Percentiles rank a stretch among this genome's conserved stretches.
Evolutionary conservation across 2,329 filamentous ascomycete species (phyloP).

Genomic region (Proliferodiscus dingleyae): DNA sequence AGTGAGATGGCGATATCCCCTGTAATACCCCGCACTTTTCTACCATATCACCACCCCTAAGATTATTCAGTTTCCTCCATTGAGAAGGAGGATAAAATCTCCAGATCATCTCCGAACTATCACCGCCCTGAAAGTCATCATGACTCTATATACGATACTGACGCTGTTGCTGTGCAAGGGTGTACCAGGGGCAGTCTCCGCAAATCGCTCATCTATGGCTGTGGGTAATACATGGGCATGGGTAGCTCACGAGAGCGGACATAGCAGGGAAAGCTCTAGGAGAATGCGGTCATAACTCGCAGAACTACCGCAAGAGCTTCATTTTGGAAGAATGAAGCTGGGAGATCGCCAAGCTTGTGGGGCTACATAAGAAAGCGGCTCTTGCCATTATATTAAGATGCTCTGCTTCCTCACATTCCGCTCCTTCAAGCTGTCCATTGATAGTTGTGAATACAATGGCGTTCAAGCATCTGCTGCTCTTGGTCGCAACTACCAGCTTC

Average conservation of each 20-base stretch:
- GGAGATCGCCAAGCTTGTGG: too few species aligned
- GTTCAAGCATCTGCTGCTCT: not conserved
- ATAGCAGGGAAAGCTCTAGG: too few species aligned
- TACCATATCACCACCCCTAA: not conserved
- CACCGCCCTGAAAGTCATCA: not conserved
- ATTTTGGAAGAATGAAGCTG: not conserved
- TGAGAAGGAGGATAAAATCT: not conserved
- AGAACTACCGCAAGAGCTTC: not conserved
- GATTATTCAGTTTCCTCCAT: not conserved
- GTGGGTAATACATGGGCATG: too few species aligned
- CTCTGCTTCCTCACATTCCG: not conserved
- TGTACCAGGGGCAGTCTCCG: not conserved
- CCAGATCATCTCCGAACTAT: not conserved
- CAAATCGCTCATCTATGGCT: too few species aligned
- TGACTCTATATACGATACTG: not conserved
- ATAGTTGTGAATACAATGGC: too few species aligned
- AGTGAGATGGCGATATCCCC: not conserved
- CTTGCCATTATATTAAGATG: not conserved
- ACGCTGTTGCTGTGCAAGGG: not conserved
- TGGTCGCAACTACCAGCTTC: slow-evolving; percentile 9
- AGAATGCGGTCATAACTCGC: not conserved
- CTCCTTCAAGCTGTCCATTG: not conserved
- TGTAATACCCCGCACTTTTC: not conserved
- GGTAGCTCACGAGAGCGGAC: too few species aligned
- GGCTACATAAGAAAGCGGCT: not conserved